phyloP scores from a whole-genome alignment of 1,139 yeast species.

The Debaryomyces robertsiae region DNA sequence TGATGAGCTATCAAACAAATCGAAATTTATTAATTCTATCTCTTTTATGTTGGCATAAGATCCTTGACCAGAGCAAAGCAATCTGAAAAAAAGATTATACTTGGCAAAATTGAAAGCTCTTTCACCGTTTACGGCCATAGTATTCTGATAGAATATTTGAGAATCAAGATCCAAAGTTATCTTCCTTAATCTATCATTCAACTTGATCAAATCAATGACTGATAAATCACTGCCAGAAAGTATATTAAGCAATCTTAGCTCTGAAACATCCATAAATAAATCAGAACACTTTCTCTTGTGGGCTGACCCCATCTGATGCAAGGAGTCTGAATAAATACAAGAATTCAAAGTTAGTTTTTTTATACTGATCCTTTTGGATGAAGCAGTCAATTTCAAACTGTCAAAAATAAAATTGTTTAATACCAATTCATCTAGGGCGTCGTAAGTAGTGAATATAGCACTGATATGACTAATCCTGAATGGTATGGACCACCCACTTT shows the following conservation, averaged over 20 bases:
- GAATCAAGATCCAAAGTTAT: conserved; percentile 53
- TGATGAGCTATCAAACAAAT: conserved; percentile 30
- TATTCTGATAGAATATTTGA: conserved; percentile 42
- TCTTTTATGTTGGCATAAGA: conserved; percentile 31
- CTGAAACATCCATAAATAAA: conserved; percentile 38
- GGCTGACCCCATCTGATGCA: conserved; percentile 2
- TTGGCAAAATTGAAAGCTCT: conserved; percentile 35
- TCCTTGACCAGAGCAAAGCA: conserved; percentile 44
- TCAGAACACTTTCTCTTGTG: conserved; percentile 19
- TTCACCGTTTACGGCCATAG: conserved; percentile 12
- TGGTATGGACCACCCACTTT: conserved; percentile 53
- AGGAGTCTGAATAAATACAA: conserved; percentile 28
- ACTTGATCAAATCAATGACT: conserved; percentile 44
- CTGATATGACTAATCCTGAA: conserved; percentile 39
- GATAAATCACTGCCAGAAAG: conserved; percentile 49
- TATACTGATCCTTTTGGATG: conserved; percentile 18
- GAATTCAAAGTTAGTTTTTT: conserved; percentile 25
- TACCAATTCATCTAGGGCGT: conserved; percentile 43
- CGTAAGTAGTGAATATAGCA: conserved; percentile 41
- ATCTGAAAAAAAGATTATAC: conserved; percentile 44
- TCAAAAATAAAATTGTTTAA: conserved; percentile 54
- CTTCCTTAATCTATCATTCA: conserved; percentile 28
- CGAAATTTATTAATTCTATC: conserved; percentile 36
- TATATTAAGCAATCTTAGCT: conserved; percentile 39
- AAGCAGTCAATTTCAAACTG: conserved; percentile 20